phyloP scores from a whole-genome alignment of 768 basidiomycete genomes.

The Leccinum fibrillosum region DNA sequence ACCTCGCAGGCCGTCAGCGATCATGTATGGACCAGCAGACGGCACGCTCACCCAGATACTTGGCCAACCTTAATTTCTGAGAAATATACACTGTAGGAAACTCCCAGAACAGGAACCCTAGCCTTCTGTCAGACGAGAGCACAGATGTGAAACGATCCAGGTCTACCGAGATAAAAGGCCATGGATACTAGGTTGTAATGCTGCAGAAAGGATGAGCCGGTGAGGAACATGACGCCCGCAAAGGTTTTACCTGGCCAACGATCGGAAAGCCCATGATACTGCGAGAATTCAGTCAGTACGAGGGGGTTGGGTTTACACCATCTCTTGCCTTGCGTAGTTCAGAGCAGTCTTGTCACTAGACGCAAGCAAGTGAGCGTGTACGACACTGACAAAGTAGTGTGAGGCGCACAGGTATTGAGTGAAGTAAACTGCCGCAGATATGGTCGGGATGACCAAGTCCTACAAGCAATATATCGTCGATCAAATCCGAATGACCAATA shows the following conservation, averaged over 20 bases:
- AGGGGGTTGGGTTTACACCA: too few relatives aligned
- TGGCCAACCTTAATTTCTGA: constrained; percentile 56
- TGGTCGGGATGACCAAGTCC: constrained; percentile 52
- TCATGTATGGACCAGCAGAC: not conserved
- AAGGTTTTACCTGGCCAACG: constrained; percentile 46
- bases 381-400: not conserved
- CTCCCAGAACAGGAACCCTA: constrained; percentile 59
- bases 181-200: constrained; percentile 62
- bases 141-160: not conserved
- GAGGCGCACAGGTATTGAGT: constrained; percentile 56
- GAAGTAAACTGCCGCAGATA: constrained; percentile 66
- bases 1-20: constrained; percentile 30
- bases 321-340: constrained; percentile 60
- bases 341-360: constrained; percentile 64
- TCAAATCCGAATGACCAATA: not conserved
- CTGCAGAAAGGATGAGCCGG: constrained; percentile 29
- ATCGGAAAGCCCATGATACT: constrained; percentile 70
- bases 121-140: not conserved
- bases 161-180: constrained; percentile 60
- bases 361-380: constrained; percentile 34
- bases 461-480: constrained; percentile 12
- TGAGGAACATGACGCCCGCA: not conserved
- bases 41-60: constrained; percentile 50
- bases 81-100: constrained; percentile 66
- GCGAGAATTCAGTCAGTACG: constrained; percentile 6